Conservation (phyloP, 805 yeast genomes). For the Sugiyamaella boreocaroliniensis region DNA sequence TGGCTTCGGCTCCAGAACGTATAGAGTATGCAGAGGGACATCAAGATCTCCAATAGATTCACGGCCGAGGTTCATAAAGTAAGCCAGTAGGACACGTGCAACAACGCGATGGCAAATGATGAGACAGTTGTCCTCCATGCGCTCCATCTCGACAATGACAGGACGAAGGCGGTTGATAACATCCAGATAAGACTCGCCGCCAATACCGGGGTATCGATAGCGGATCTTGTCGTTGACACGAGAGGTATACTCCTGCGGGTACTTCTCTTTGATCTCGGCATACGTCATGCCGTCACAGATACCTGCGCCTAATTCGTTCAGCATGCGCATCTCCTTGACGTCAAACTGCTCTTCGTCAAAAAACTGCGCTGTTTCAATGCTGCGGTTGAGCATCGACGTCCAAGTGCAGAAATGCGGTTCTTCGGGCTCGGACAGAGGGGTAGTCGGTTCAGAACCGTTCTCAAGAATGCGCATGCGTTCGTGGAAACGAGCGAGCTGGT, state of each 20-base stretch:
- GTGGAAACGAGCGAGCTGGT: constrained; percentile 51
- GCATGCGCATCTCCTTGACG: constrained; percentile 83
- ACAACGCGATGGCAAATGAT: constrained; percentile 88
- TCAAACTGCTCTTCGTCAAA: constrained; percentile 72
- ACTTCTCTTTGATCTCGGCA: constrained; percentile 64
- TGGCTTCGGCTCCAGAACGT: constrained; percentile 85
- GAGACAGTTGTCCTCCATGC: constrained; percentile 80
- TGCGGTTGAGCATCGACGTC: constrained; percentile 80
- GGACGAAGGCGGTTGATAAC: constrained; percentile 87
- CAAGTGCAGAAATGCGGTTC: constrained; percentile 84
- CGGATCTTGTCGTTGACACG: constrained; percentile 71
- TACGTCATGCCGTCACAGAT: constrained; percentile 89
- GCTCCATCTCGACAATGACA: constrained; percentile 83
- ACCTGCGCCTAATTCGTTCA: constrained; percentile 92
- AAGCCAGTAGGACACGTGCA: constrained; percentile 77
- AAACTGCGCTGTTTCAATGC: constrained; percentile 68
- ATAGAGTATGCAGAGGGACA: constrained; percentile 87
- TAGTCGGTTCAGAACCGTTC: constrained; percentile 29
- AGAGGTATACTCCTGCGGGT: constrained; percentile 73
- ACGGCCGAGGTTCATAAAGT: constrained; percentile 72
- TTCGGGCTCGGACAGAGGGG: constrained; percentile 38
- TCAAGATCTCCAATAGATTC: constrained; percentile 83
- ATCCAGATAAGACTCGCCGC: constrained; percentile 93
- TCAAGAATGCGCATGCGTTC: constrained; percentile 38
- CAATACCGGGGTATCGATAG: constrained; percentile 93